A percentile compares a stretch with the other conserved stretches of the same genome.
Conservation (phyloP, 495 filamentous ascomycete species). For the Trypethelium eluteriae region DNA sequence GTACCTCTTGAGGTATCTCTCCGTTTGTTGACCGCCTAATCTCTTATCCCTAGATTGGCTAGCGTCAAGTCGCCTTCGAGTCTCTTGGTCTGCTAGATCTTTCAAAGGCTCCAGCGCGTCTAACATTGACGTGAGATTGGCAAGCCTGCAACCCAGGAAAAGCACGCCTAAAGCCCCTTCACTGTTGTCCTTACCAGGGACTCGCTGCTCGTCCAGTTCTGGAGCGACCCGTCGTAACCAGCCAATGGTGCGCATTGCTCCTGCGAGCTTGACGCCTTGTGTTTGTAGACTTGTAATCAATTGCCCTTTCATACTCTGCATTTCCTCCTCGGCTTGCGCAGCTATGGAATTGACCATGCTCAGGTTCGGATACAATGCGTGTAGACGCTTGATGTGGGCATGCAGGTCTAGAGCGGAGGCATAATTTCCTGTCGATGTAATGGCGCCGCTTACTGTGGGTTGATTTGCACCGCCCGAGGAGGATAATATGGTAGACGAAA, state of each 20-base stretch:
- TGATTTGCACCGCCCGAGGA: conserved; percentile 33
- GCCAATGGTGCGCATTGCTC: conserved; percentile 83
- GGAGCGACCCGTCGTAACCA: conserved; percentile 85
- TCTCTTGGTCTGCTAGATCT: conserved; percentile 86
- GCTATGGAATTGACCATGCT: conserved; percentile 64
- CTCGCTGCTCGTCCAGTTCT: conserved; percentile 44
- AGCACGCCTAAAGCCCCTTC: conserved; percentile 67
- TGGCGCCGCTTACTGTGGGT: conserved; percentile 20
- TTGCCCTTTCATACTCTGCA: conserved; percentile 80
- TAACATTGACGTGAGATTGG: conserved; percentile 70
- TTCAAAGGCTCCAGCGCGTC: conserved; percentile 78
- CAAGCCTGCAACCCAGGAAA: conserved; percentile 79
- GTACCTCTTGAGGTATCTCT: conserved; percentile 88
- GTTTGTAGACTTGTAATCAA: conserved; percentile 69
- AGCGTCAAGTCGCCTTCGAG: conserved; percentile 47
- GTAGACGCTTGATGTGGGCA: conserved; percentile 84
- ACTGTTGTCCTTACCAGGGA: conserved; percentile 20
- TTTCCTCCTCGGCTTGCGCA: conserved; percentile 73
- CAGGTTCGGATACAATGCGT: conserved; percentile 73
- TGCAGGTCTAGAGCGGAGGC: conserved; percentile 85
- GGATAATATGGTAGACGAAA: conserved; percentile 64
- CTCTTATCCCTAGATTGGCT: not conserved
- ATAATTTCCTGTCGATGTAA: conserved; percentile 52
- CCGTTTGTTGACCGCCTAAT: conserved; percentile 77
- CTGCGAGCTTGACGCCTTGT: conserved; percentile 77